Evolutionary conservation across 495 filamentous ascomycete genomes (phyloP).

Genomic region (Symbiotaphrina buchneri): DNA sequence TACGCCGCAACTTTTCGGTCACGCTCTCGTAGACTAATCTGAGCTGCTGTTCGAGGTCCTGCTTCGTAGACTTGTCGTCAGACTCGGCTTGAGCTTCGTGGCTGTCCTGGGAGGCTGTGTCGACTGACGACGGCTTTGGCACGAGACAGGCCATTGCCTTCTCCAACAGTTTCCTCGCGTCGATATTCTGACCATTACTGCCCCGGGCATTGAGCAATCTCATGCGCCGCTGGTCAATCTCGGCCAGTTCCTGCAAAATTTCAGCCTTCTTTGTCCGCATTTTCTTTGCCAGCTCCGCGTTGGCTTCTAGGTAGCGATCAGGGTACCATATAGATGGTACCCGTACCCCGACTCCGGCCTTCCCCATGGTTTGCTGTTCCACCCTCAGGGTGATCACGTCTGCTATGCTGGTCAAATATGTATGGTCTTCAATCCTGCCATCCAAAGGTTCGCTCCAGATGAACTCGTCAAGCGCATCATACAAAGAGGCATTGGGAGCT

Average conservation of each 20-base stretch:
- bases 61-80: no score
- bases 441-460: conserved; percentile 42
- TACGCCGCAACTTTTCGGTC: conserved; percentile 24
- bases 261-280: conserved; percentile 17
- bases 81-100: conserved; percentile 4
- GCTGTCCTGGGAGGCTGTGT: neutral
- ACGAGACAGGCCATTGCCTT: neutral
- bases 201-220: conserved; percentile 13
- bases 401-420: conserved; percentile 29
- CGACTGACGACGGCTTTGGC: neutral
- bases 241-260: conserved; percentile 9
- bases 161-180: conserved; percentile 3
- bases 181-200: neutral
- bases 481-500: conserved; percentile 26
- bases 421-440: no score
- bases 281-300: conserved; percentile 27
- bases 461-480: conserved; percentile 46
- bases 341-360: conserved; percentile 30
- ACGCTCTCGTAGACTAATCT: conserved; percentile 8
- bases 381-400: conserved; percentile 38
- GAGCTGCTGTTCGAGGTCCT: conserved; percentile 7
- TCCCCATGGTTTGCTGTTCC: conserved; percentile 17
- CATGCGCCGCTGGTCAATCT: conserved; percentile 13
- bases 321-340: conserved; percentile 53
- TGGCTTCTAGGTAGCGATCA: conserved; percentile 50